Evolutionary conservation across 331 rosid genomes (phyloP).

Genomic region (Malus hybrid): DNA sequence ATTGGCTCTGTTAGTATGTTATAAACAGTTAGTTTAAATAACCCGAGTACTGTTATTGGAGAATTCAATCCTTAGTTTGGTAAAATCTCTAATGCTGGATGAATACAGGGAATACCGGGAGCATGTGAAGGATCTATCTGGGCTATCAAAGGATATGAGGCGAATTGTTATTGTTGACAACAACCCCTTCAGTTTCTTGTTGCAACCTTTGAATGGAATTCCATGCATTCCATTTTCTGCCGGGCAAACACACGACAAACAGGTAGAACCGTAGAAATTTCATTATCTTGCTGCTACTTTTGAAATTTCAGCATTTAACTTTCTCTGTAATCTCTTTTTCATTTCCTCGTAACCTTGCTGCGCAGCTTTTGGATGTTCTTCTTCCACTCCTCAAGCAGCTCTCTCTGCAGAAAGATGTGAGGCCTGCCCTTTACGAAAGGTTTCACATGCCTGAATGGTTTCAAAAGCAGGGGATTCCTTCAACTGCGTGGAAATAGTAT

Average conservation of each 20-base stretch:
- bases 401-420: slow-evolving; percentile 36
- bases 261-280: slow-evolving; percentile 12
- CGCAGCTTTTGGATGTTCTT: slow-evolving; percentile 46
- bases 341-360: neutral
- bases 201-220: slow-evolving; percentile 47
- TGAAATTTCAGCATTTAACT: neutral
- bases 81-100: slow-evolving; percentile 6
- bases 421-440: slow-evolving; percentile 34
- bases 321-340: neutral
- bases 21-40: neutral
- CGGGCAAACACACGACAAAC: slow-evolving; percentile 38
- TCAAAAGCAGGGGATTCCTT: slow-evolving; percentile 42
- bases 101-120: slow-evolving; percentile 37
- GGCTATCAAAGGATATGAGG: slow-evolving; percentile 33
- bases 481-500: slow-evolving; percentile 13
- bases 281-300: neutral
- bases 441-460: slow-evolving; percentile 57
- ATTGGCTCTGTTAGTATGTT: neutral
- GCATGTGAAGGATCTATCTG: slow-evolving; percentile 49
- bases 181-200: slow-evolving; percentile 47
- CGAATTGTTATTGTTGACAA: slow-evolving; percentile 44
- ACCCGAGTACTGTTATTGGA: neutral
- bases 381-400: slow-evolving; percentile 49
- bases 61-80: neutral
- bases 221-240: slow-evolving; percentile 53